Base-by-base conservation (phyloP, 805 yeast genomes). In the Kuraishia capsulata region DNA sequence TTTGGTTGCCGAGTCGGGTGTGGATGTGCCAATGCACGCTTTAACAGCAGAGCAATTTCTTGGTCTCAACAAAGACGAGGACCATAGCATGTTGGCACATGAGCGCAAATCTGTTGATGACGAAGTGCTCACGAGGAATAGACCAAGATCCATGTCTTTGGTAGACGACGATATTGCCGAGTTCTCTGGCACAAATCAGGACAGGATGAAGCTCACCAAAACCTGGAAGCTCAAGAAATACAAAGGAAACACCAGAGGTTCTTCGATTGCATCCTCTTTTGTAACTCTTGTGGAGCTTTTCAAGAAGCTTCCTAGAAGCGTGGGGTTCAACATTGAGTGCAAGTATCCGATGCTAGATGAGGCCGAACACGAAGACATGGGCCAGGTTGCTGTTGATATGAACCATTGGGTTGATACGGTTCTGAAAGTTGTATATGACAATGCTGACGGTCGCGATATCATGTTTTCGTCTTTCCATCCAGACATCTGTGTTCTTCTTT, bases 311-410 rank as follows among this genome's bases (percentile, higher is more conserved):
- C 97, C 97, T 1, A 66, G 69, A 41, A 73, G 71, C 42, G 94
- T 89, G 13, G 97, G 97, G 0, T 89, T 92, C 64, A 90, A 90
- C 53, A 86, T 90, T 43, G 97, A 90, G 58, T 79, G 92, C 60
- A 88, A 90, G 55, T 90, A 88, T 54, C 97, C 97, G 2, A 84
- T 90, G 92, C 69, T 87, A 37, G 95, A 87, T 55, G 97, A 90
- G 61, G 89, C 95, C 0, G 83, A 88, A 55, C 69, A 69, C 2
- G 97, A 90, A 53, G 87, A 81, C 42, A 81, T 89, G 76, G 96
- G 95, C 14, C 82, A 81, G 46, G 67, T 84, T 44, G 86, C 82
- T 2, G 73, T 82, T 41, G 96, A 89, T 48, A 67, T 88, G 64
- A 90, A 90, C 56, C 71, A 70, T 47, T 90, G 88, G 78, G 84